Percentiles rank a stretch among this genome's conserved stretches.
phyloP scores from a whole-genome alignment of 2,329 filamentous ascomycete species.

The Ophiosphaerella herpotricha region DNA sequence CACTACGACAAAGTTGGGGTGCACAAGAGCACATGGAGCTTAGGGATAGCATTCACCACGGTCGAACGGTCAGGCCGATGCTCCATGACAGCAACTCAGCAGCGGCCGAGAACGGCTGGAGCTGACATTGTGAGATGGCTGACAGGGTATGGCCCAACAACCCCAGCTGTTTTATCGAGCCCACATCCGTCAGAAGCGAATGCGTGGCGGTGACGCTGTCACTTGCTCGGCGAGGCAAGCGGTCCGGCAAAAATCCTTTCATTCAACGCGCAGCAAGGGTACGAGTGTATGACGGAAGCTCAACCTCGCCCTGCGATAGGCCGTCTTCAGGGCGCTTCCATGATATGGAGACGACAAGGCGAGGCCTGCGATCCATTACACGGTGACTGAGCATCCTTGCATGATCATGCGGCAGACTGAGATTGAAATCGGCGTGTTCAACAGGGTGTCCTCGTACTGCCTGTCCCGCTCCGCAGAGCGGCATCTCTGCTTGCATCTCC shows the following conservation, averaged over 20 bases:
- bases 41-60: slow-evolving; percentile 8
- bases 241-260: background rate
- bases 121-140: background rate
- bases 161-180: background rate
- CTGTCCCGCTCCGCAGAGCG: slow-evolving; percentile 1
- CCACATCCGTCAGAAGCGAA: background rate
- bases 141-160: slow-evolving; percentile 2
- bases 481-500: background rate
- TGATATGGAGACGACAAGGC: slow-evolving; percentile 1
- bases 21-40: slow-evolving; percentile 13
- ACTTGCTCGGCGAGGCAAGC: background rate
- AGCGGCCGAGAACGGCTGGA: background rate
- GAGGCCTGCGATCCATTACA: slow-evolving; percentile 11
- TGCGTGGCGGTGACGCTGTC: slow-evolving; percentile 1
- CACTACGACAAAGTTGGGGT: slow-evolving; percentile 14
- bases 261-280: slow-evolving; percentile 3
- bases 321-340: background rate
- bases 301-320: slow-evolving; percentile 3
- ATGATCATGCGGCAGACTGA: slow-evolving; percentile 22
- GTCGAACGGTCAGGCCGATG: slow-evolving; percentile 4
- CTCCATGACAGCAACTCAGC: slow-evolving; percentile 1
- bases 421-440: slow-evolving; percentile 4
- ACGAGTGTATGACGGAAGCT: background rate
- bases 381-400: slow-evolving; percentile 12
- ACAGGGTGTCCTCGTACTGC: slow-evolving; percentile 3